Conservation (phyloP, 2,329 filamentous ascomycete species). For the Trichoderma asperellum region DNA sequence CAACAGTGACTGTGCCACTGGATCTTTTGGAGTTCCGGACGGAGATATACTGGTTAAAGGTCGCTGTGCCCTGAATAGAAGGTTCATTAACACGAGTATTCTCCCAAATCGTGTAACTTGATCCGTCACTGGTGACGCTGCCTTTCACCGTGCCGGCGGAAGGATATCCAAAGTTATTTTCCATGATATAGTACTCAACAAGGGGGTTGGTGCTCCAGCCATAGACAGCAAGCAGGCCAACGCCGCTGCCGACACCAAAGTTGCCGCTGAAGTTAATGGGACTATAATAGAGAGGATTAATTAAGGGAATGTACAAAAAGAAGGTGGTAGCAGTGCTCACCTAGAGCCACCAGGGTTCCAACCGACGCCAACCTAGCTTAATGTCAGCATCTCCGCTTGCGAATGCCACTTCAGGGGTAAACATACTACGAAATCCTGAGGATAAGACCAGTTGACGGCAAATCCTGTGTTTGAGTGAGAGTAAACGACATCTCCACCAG, state of each 20-base stretch:
- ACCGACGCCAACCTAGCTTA: not conserved
- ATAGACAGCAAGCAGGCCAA: conserved; percentile 45
- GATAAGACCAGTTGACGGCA: not conserved
- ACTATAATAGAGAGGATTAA: not conserved
- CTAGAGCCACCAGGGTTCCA: not conserved
- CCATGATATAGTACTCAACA: conserved; percentile 46
- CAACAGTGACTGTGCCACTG: conserved; percentile 51
- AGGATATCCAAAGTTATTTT: conserved; percentile 46
- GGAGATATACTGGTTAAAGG: conserved; percentile 53
- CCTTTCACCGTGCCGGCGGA: conserved; percentile 42
- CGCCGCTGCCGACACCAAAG: conserved; percentile 34
- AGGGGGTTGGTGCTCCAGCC: conserved; percentile 45
- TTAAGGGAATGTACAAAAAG: not conserved
- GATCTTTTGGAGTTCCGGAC: conserved; percentile 17
- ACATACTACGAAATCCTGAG: not conserved
- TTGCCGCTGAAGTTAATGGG: not conserved
- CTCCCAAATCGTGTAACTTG: conserved; percentile 45
- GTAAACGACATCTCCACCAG: conserved; percentile 2
- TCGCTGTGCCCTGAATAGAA: conserved; percentile 53
- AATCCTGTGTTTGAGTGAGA: not conserved
- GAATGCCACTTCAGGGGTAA: not conserved
- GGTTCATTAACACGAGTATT: conserved; percentile 48
- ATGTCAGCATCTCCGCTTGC: not conserved
- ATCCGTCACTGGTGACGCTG: conserved; percentile 43
- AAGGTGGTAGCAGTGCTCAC: not conserved